These are phyloP conservation scores for Yamadazyma spencermartinsiae DNA, from an alignment of 1,139 yeast species.

Conservation along the genomic window DNA sequence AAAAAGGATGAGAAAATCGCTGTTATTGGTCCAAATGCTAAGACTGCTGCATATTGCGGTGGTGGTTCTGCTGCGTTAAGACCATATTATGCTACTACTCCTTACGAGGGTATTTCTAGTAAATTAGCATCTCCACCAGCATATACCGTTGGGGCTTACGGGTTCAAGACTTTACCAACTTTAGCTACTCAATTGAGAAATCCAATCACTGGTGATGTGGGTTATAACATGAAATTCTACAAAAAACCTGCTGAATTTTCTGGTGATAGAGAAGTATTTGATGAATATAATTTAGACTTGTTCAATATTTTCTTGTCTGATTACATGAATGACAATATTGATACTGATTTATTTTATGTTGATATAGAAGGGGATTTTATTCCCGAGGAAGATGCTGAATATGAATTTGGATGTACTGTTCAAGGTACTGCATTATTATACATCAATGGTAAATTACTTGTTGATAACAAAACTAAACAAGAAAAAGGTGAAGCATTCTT, in stretches of 20 bases:
- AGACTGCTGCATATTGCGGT: constrained; percentile 29
- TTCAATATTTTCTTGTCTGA: constrained; percentile 48
- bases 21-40: constrained; percentile 38
- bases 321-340: constrained; percentile 32
- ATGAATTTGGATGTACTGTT: constrained; percentile 51
- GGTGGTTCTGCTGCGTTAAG: constrained; percentile 38
- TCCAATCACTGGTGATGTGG: constrained; percentile 39
- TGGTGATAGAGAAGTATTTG: constrained; percentile 30
- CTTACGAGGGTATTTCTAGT: constrained; percentile 27
- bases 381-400: constrained; percentile 49
- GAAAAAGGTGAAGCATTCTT: constrained; percentile 45
- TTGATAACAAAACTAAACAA: constrained; percentile 58
- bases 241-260: constrained; percentile 23
- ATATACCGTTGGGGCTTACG: constrained; percentile 23
- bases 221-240: constrained; percentile 37
- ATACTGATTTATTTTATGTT: constrained; percentile 30
- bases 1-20: constrained; percentile 24
- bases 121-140: constrained; percentile 21
- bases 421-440: constrained; percentile 55
- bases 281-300: constrained; percentile 31
- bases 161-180: constrained; percentile 29
- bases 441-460: constrained; percentile 50
- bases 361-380: constrained; percentile 45
- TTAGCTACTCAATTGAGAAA: constrained; percentile 24
- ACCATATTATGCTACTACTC: constrained; percentile 31